These are phyloP conservation scores for Lentinula sp. DNA, from an alignment of 768 basidiomycete genomes.

Conservation along the genomic window DNA sequence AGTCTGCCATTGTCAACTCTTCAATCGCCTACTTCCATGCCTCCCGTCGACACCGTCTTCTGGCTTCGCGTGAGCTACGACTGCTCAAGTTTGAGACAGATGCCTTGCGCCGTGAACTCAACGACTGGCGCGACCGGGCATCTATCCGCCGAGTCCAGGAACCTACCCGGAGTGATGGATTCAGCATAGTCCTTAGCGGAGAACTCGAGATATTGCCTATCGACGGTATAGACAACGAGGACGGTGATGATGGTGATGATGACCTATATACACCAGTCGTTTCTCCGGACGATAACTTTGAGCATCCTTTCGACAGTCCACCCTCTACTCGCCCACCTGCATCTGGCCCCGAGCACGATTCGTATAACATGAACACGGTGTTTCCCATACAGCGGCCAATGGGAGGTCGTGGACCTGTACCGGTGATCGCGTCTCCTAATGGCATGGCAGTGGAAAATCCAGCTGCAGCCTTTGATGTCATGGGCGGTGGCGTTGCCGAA, in stretches of 20 bases:
- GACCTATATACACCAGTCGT: constrained; percentile 36
- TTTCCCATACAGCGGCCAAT: constrained; percentile 13
- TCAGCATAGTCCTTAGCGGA: constrained; percentile 61
- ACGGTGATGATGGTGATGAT: constrained; percentile 33
- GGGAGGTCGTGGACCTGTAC: constrained; percentile 23
- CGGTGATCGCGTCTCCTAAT: constrained; percentile 39
- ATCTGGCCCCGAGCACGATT: constrained; percentile 8
- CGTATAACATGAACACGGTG: neutral
- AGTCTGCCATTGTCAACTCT: constrained; percentile 94
- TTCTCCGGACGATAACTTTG: constrained; percentile 13
- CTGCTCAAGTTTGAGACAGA: constrained; percentile 76
- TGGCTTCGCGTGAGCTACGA: constrained; percentile 83
- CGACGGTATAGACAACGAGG: constrained; percentile 56
- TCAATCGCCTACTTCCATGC: constrained; percentile 86
- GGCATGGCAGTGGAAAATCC: constrained; percentile 48
- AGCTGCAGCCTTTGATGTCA: constrained; percentile 32
- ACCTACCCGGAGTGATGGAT: constrained; percentile 65
- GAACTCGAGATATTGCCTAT: constrained; percentile 61
- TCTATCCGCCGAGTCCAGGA: constrained; percentile 69
- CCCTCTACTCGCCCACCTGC: constrained; percentile 9
- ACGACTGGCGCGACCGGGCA: constrained; percentile 84
- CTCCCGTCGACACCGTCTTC: constrained; percentile 71
- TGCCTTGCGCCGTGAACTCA: constrained; percentile 83
- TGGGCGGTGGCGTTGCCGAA: constrained; percentile 7
- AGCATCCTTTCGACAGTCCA: neutral